A percentile compares a stretch with the other conserved stretches of the same genome.
Evolutionary conservation across 805 yeast genomes (phyloP).

Genomic region (Hanseniaspora occidentalis): DNA sequence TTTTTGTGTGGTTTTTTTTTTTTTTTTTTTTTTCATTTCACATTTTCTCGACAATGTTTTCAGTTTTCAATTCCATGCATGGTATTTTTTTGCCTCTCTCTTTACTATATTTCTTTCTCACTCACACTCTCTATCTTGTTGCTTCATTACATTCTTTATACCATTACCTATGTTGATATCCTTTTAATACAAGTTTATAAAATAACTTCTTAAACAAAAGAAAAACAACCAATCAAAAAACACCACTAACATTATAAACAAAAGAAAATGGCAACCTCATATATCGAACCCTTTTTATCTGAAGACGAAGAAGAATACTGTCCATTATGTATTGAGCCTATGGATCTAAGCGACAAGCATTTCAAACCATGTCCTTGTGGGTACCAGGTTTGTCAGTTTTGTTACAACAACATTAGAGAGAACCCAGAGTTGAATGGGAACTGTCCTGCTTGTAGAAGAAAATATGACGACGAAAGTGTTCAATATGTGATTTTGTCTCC

Average conservation of each 20-base stretch:
- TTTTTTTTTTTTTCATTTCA: slow-evolving; percentile 3
- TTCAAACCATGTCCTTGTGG: slow-evolving; percentile 99
- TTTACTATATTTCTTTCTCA: too few species aligned
- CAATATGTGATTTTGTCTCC: slow-evolving; percentile 74
- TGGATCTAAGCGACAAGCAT: slow-evolving; percentile 92
- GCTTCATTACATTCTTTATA: too few species aligned
- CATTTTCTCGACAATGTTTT: slow-evolving; percentile 5
- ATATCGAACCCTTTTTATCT: slow-evolving; percentile 16
- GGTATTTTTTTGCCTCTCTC: too few species aligned
- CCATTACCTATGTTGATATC: too few species aligned
- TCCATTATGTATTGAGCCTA: slow-evolving; percentile 95
- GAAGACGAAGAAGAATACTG: slow-evolving; percentile 32
- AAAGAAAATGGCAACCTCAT: slow-evolving; percentile 1
- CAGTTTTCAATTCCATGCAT: too few species aligned
- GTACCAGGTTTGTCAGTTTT: slow-evolving; percentile 94
- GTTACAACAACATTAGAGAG: slow-evolving; percentile 91
- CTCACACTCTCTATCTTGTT: too few species aligned
- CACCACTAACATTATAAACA: neutral
- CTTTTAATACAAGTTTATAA: neutral
- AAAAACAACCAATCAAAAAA: neutral
- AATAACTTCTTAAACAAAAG: neutral
- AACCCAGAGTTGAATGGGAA: slow-evolving; percentile 92
- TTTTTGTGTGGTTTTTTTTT: neutral
- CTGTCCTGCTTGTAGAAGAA: slow-evolving; percentile 95
- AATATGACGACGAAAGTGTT: slow-evolving; percentile 85